phyloP scores from a whole-genome alignment of 2,329 filamentous ascomycete genomes.

The Phialocephala sp. region DNA sequence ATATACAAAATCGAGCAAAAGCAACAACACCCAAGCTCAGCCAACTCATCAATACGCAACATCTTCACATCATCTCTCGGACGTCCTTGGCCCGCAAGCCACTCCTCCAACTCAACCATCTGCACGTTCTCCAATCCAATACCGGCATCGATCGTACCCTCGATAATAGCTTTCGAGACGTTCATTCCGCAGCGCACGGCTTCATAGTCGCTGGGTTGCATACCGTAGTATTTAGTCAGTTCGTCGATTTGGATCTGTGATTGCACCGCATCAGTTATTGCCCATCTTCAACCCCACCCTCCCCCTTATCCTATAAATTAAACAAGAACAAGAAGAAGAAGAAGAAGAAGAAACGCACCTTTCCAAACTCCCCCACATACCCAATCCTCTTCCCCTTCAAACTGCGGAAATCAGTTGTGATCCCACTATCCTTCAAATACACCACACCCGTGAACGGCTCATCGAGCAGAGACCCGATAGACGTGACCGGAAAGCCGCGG shows the following conservation, averaged over 20 bases:
- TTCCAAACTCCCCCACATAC: conserved; percentile 82
- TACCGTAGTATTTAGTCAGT: conserved; percentile 77
- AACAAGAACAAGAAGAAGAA: neutral
- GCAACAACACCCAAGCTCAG: conserved; percentile 81
- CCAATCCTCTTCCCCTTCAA: conserved; percentile 79
- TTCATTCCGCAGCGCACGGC: conserved; percentile 83
- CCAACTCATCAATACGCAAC: conserved; percentile 81
- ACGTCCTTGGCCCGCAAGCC: conserved; percentile 68
- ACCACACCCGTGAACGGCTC: conserved; percentile 82
- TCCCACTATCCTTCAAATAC: conserved; percentile 76
- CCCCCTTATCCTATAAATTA: neutral
- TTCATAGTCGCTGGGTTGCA: conserved; percentile 74
- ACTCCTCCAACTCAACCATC: conserved; percentile 82
- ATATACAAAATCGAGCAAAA: conserved; percentile 86
- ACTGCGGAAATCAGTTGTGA: conserved; percentile 75
- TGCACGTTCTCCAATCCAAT: conserved; percentile 82
- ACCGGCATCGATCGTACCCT: conserved; percentile 74
- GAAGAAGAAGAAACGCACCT: conserved; percentile 44
- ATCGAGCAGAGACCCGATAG: conserved; percentile 76
- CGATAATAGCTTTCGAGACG: conserved; percentile 76
- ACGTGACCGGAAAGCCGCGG: conserved; percentile 73
- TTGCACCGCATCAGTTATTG: neutral
- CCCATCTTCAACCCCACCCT: neutral
- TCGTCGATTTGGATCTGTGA: conserved; percentile 79
- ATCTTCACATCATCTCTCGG: conserved; percentile 74